phyloP scores from a whole-genome alignment of 345 rosid genomes.

The Cochlearia excelsa region DNA sequence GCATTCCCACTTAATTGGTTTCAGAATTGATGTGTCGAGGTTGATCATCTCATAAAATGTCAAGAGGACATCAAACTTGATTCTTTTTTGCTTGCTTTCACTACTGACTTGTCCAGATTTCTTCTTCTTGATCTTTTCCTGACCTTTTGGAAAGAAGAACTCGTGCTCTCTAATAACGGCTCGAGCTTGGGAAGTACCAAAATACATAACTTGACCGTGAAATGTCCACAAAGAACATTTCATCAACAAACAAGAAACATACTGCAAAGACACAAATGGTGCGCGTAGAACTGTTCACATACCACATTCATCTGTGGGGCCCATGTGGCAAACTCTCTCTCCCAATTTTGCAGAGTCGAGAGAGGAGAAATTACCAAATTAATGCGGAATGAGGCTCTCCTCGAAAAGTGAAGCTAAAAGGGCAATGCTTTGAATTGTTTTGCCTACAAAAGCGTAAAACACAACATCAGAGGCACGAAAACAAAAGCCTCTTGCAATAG shows the following conservation, averaged over 20 bases:
- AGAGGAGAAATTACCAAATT: conserved; percentile 93
- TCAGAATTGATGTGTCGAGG: conserved; percentile 70
- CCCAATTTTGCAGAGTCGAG: conserved; percentile 97
- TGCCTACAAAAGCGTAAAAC: conserved; percentile 54
- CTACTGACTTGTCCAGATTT: conserved; percentile 74
- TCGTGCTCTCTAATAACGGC: conserved; percentile 87
- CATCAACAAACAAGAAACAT: conserved; percentile 14
- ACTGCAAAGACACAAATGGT: conserved; percentile 15
- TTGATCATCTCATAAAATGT: conserved; percentile 99
- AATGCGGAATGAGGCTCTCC: conserved; percentile 62
- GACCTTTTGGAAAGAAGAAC: conserved; percentile 73
- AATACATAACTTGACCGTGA: conserved; percentile 77
- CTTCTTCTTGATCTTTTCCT: conserved; percentile 77
- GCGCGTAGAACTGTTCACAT: conserved; percentile 35
- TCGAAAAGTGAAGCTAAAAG: conserved; percentile 88
- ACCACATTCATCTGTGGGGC: conserved; percentile 99
- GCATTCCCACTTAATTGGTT: conserved; percentile 97
- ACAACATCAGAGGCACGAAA: conserved; percentile 4
- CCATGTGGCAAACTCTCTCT: conserved; percentile 97
- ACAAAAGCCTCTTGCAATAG: conserved; percentile 8
- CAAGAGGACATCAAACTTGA: conserved; percentile 94
- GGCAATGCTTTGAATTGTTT: conserved; percentile 99
- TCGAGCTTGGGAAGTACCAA: conserved; percentile 86
- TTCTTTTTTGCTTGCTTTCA: conserved; percentile 92
- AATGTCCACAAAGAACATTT: conserved; percentile 14